These are phyloP conservation scores for Trichoderma virens DNA, from an alignment of 495 filamentous ascomycete species.

Conservation along the genomic window DNA sequence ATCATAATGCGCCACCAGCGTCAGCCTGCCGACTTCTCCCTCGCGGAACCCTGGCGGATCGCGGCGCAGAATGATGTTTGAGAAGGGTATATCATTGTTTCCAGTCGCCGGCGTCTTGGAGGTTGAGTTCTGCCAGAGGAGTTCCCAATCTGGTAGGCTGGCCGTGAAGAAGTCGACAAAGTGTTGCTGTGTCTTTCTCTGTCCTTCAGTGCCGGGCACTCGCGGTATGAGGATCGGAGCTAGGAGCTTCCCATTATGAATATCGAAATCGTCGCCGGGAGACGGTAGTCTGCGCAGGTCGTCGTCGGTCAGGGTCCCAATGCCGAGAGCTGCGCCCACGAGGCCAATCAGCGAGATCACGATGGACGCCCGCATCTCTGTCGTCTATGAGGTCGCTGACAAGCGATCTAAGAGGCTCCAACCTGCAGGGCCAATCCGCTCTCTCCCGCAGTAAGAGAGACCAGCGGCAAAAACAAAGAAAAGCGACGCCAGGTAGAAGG, in stretches of 20 bases:
- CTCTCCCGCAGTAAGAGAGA: background rate
- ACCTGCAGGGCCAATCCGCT: background rate
- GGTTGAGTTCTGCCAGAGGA: slow-evolving; percentile 82
- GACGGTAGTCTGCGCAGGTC: slow-evolving; percentile 60
- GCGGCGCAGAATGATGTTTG: slow-evolving; percentile 78
- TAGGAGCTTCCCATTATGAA: slow-evolving; percentile 64
- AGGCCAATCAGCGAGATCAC: slow-evolving; percentile 17
- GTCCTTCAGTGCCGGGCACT: slow-evolving; percentile 78
- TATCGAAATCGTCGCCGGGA: slow-evolving; percentile 72
- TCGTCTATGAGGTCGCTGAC: background rate
- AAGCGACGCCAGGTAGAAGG: background rate
- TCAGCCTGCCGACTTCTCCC: slow-evolving; percentile 72
- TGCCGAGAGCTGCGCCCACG: slow-evolving; percentile 44
- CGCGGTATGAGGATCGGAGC: slow-evolving; percentile 84
- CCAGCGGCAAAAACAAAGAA: background rate
- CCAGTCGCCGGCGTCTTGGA: slow-evolving; percentile 67
- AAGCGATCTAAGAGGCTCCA: background rate
- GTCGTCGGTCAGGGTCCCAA: slow-evolving; percentile 65
- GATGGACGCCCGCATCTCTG: background rate
- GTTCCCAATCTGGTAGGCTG: slow-evolving; percentile 67
- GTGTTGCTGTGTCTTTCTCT: slow-evolving; percentile 66
- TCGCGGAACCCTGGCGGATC: slow-evolving; percentile 73
- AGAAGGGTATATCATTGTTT: slow-evolving; percentile 65
- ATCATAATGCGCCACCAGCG: slow-evolving; percentile 92
- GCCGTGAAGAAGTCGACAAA: slow-evolving; percentile 71